Conservation (phyloP, 495 filamentous ascomycete genomes). For the Podospora fimiseda region DNA sequence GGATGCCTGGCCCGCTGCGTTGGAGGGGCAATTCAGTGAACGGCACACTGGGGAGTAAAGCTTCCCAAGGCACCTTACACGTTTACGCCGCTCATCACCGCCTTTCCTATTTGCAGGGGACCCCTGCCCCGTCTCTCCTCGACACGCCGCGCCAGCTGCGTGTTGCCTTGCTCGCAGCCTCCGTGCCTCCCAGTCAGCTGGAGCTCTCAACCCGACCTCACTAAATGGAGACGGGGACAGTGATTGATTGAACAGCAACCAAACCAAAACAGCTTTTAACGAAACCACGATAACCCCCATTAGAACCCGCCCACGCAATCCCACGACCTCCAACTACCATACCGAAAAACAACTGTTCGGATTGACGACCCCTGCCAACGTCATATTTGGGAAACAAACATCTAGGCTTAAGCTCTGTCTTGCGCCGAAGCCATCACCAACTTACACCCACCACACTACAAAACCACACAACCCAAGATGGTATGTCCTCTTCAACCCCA, state of each 20-base stretch:
- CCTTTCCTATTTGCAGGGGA: slow-evolving; percentile 10
- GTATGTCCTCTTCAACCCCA: too few species aligned
- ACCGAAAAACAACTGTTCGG: too few species aligned
- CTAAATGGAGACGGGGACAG: too few species aligned
- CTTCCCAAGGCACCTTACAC: too few species aligned
- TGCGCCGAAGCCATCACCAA: slow-evolving; percentile 3
- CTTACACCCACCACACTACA: not conserved
- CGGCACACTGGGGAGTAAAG: not conserved
- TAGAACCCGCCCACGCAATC: too few species aligned
- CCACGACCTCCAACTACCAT: too few species aligned
- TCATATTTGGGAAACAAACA: too few species aligned
- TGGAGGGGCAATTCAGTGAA: slow-evolving; percentile 16
- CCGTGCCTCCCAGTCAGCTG: slow-evolving; percentile 12
- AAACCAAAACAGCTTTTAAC: slow-evolving; percentile 14
- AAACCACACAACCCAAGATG: slow-evolving; percentile 18
- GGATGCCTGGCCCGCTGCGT: slow-evolving; percentile 1
- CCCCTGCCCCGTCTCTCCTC: slow-evolving; percentile 10
- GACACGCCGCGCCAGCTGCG: slow-evolving; percentile 34
- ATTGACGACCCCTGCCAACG: too few species aligned
- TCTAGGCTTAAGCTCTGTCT: too few species aligned
- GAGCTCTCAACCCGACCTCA: slow-evolving; percentile 19
- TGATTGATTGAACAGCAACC: slow-evolving; percentile 2
- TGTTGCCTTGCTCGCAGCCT: slow-evolving; percentile 33
- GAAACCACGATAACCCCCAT: not conserved
- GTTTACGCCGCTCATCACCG: slow-evolving; percentile 22